Conservation (phyloP, 306 rosid genomes). For the Sphenostylis stenocarpa region DNA sequence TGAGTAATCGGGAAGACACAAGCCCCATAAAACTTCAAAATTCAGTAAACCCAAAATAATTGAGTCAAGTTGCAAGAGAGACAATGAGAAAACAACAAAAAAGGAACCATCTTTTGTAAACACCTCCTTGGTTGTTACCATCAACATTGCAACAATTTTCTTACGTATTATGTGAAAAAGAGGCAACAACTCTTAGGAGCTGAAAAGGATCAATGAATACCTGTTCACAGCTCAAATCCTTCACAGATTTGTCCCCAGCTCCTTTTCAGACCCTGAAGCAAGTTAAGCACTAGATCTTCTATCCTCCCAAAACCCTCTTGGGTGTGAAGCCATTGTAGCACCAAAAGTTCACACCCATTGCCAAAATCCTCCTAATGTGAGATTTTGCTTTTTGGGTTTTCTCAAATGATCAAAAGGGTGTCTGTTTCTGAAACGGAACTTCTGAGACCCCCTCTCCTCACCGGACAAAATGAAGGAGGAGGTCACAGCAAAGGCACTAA, state of each 20-base stretch:
- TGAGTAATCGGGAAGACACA: neutral
- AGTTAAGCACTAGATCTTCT: slow-evolving; percentile 46
- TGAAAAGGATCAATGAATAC: slow-evolving; percentile 34
- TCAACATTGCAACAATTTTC: neutral
- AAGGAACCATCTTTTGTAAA: slow-evolving; percentile 7
- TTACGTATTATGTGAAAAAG: neutral
- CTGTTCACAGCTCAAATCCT: slow-evolving; percentile 30
- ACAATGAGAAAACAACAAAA: slow-evolving; percentile 20
- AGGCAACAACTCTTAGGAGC: slow-evolving; percentile 9
- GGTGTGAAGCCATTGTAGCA: slow-evolving; percentile 24
- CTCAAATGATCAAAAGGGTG: slow-evolving; percentile 34
- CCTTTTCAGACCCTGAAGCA: slow-evolving; percentile 26
- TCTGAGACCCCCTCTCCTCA: slow-evolving; percentile 18
- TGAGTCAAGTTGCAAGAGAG: slow-evolving; percentile 4
- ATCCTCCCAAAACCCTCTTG: slow-evolving; percentile 26
- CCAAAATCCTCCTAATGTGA: slow-evolving; percentile 17
- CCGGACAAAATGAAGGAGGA: neutral
- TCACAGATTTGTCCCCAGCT: slow-evolving; percentile 21
- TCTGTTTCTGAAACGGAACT: slow-evolving; percentile 8
- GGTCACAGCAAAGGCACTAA: slow-evolving; percentile 2
- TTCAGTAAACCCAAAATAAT: slow-evolving; percentile 20
- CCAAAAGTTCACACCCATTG: slow-evolving; percentile 3
- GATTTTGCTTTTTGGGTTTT: slow-evolving; percentile 29
- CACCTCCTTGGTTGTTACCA: slow-evolving; percentile 18
- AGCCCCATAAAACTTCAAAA: slow-evolving; percentile 20